Percentiles rank a stretch among this genome's conserved stretches.
These are phyloP conservation scores for Marsdenia floribunda DNA, from an alignment of 257 asterid genomes.

Conservation along the genomic window DNA sequence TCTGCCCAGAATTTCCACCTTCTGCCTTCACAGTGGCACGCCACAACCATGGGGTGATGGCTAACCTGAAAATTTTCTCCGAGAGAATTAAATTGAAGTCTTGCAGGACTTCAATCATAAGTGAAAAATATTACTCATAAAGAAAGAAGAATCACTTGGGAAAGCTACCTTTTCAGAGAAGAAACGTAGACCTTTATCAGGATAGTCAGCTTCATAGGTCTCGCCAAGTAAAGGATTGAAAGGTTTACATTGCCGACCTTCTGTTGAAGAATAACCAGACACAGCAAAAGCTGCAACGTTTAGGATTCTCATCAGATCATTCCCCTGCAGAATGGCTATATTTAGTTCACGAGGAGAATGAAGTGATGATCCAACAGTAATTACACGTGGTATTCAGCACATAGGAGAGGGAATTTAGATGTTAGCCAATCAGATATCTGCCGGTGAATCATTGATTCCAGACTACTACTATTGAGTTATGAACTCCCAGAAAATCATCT, in stretches of 20 bases:
- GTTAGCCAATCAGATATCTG: neutral
- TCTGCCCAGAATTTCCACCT: slow-evolving; percentile 99
- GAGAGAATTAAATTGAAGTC: neutral
- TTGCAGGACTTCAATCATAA: neutral
- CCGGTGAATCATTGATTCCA: neutral
- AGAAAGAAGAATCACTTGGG: neutral
- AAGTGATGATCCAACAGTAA: neutral
- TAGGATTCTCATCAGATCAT: slow-evolving; percentile 92
- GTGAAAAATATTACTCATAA: neutral
- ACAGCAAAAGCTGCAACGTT: slow-evolving; percentile 98
- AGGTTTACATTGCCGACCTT: slow-evolving; percentile 97
- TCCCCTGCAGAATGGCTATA: slow-evolving; percentile 54
- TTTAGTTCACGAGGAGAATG: neutral
- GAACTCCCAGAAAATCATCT: neutral
- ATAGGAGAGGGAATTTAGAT: neutral
- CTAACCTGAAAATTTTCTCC: slow-evolving; percentile 60
- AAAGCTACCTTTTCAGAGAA: slow-evolving; percentile 85
- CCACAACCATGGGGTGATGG: slow-evolving; percentile 97
- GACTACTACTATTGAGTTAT: neutral
- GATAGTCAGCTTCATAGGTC: slow-evolving; percentile 97
- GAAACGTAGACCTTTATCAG: slow-evolving; percentile 89
- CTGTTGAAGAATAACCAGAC: slow-evolving; percentile 97
- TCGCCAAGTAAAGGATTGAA: slow-evolving; percentile 99
- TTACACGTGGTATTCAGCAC: neutral
- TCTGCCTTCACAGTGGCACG: slow-evolving; percentile 95